Evolutionary conservation across 2,329 filamentous ascomycete genomes (phyloP).

Genomic region (Stemphylium beticola): DNA sequence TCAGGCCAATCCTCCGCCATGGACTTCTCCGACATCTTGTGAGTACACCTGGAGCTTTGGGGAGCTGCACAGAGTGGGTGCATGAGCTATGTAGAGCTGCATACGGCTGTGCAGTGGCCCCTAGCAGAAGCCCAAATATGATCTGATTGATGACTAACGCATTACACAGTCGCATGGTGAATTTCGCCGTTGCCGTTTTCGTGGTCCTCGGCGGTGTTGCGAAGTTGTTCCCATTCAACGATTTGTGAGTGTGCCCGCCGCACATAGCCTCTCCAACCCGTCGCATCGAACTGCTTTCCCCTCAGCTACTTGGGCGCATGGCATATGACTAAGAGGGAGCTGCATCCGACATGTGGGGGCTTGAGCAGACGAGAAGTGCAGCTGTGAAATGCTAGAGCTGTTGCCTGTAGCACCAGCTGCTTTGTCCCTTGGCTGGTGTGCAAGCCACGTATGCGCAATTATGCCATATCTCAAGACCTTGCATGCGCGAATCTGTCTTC

Average conservation of each 20-base stretch:
- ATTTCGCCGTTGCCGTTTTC: constrained; percentile 83
- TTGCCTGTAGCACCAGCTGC: neutral
- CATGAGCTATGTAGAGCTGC: constrained; percentile 1
- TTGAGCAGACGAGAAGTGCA: neutral
- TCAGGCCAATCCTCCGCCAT: constrained; percentile 57
- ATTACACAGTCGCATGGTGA: constrained; percentile 80
- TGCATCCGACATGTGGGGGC: neutral
- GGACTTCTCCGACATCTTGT: constrained; percentile 95
- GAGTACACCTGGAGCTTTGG: constrained; percentile 51
- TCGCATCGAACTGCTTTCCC: neutral
- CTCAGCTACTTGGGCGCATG: neutral
- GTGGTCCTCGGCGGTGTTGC: constrained; percentile 85
- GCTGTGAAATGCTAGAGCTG: neutral
- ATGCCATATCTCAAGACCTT: too few species aligned
- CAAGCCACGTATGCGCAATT: too few species aligned
- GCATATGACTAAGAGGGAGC: neutral
- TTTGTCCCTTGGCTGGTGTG: neutral
- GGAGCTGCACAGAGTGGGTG: neutral
- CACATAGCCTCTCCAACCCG: neutral
- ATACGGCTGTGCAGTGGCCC: constrained; percentile 27
- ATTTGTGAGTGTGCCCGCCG: constrained; percentile 50
- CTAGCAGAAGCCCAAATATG: constrained; percentile 10
- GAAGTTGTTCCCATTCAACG: constrained; percentile 66
- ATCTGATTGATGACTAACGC: constrained; percentile 13
- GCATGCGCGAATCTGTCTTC: too few species aligned